Percentiles rank a stretch among this genome's conserved stretches.
Conservation (phyloP, 2,329 filamentous ascomycete genomes). For the Eurotiales sp. region DNA sequence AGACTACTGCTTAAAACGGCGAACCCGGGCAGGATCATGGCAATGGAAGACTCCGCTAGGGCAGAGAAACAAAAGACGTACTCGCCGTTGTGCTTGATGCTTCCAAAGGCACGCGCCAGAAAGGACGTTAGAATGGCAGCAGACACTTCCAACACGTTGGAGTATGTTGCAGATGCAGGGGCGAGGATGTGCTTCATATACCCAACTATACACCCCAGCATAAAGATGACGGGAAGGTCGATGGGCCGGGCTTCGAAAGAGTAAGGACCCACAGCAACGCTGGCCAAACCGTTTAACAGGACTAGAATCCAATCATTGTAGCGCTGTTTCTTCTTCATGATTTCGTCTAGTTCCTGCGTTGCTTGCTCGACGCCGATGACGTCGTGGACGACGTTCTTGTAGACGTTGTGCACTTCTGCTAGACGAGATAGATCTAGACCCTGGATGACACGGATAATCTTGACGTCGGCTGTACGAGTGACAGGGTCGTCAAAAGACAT, state of each 20-base stretch:
- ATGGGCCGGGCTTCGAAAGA: constrained; percentile 74
- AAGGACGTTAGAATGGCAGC: constrained; percentile 66
- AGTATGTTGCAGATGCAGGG: constrained; percentile 65
- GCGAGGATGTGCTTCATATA: constrained; percentile 71
- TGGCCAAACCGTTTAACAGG: constrained; percentile 70
- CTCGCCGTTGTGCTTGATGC: constrained; percentile 50
- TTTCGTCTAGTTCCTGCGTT: constrained; percentile 46
- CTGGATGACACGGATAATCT: constrained; percentile 41
- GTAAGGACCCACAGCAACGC: constrained; percentile 72
- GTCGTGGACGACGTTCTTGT: constrained; percentile 49
- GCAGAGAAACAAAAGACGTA: constrained; percentile 67
- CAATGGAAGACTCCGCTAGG: constrained; percentile 68
- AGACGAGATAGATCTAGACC: constrained; percentile 45
- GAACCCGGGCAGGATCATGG: constrained; percentile 68
- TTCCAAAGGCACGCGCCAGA: constrained; percentile 64
- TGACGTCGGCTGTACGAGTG: constrained; percentile 47
- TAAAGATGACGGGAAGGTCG: constrained; percentile 73
- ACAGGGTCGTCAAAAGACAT: constrained; percentile 69
- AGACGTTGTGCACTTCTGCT: constrained; percentile 44
- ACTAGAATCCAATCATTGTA: constrained; percentile 56
- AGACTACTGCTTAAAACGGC: constrained; percentile 59
- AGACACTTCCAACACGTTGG: constrained; percentile 64
- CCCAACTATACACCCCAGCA: constrained; percentile 71
- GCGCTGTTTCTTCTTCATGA: constrained; percentile 56
- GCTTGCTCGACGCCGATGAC: constrained; percentile 47